A percentile compares a stretch with the other conserved stretches of the same genome.
These are phyloP conservation scores for Pseudogymnoascus sp. DNA, from an alignment of 2,329 filamentous ascomycete species.

Conservation along the genomic window DNA sequence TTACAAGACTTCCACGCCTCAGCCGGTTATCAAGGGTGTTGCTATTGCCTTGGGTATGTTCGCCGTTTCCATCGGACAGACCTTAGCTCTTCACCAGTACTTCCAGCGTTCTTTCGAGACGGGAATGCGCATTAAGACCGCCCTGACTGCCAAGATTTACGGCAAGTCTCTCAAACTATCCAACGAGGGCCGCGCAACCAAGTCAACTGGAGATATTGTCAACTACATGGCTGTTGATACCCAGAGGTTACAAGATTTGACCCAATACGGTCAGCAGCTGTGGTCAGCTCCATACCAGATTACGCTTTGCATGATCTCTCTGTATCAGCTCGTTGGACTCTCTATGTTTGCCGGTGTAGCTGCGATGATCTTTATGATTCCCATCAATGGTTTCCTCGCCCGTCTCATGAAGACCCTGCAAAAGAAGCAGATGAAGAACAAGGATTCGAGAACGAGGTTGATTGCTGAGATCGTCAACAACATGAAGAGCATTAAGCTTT, in stretches of 20 bases:
- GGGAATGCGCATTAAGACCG: slow-evolving; percentile 93
- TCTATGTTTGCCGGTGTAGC: slow-evolving; percentile 94
- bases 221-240: slow-evolving; percentile 99
- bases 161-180: slow-evolving; percentile 82
- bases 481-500: slow-evolving; percentile 99
- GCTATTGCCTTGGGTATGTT: slow-evolving; percentile 93
- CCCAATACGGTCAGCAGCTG: slow-evolving; percentile 88
- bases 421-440: slow-evolving; percentile 98
- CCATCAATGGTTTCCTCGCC: slow-evolving; percentile 86
- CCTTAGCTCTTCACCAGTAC: slow-evolving; percentile 88
- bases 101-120: slow-evolving; percentile 93
- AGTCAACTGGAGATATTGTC: slow-evolving; percentile 95
- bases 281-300: slow-evolving; percentile 99
- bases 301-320: slow-evolving; percentile 83
- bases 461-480: slow-evolving; percentile 99
- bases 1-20: slow-evolving; percentile 51
- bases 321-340: slow-evolving; percentile 89
- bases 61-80: slow-evolving; percentile 74
- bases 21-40: slow-evolving; percentile 76
- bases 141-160: slow-evolving; percentile 85
- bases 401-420: slow-evolving; percentile 90
- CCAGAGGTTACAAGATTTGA: slow-evolving; percentile 86
- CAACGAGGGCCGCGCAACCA: slow-evolving; percentile 80
- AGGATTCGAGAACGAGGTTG: slow-evolving; percentile 82
- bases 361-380: slow-evolving; percentile 96